Evolutionary conservation across 768 basidiomycete genomes (phyloP).

Genomic region (Lentinula guzmanii): DNA sequence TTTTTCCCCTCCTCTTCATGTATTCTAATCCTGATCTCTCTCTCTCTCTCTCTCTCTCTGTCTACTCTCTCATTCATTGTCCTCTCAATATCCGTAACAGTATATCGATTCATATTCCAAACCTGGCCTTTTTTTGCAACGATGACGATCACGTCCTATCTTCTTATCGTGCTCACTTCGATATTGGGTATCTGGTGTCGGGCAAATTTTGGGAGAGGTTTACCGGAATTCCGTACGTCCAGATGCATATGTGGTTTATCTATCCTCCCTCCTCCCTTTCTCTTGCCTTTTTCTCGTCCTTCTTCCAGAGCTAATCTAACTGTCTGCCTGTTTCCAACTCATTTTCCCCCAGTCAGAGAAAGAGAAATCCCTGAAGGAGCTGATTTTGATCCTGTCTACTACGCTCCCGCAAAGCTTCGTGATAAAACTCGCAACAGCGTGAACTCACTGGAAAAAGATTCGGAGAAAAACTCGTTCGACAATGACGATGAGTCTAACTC

Average conservation of each 20-base stretch:
- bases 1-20: background rate
- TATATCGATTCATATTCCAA: conserved; percentile 36
- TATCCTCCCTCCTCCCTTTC: background rate
- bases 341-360: conserved; percentile 24
- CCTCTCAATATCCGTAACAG: conserved; percentile 13
- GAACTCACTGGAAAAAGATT: background rate
- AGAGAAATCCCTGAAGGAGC: conserved; percentile 32
- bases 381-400: conserved; percentile 38
- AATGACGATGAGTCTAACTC: background rate
- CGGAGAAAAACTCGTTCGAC: background rate
- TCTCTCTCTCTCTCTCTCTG: background rate
- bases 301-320: no score
- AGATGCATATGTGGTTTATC: background rate
- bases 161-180: conserved; percentile 34
- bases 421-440: conserved; percentile 13
- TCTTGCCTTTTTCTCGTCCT: conserved; percentile 6
- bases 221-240: conserved; percentile 44
- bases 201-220: conserved; percentile 48
- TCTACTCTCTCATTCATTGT: background rate
- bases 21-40: background rate
- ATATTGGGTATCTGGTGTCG: conserved; percentile 42
- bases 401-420: conserved; percentile 15
- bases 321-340: background rate
- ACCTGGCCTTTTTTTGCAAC: conserved; percentile 45
- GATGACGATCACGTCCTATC: conserved; percentile 28